Base-by-base conservation (phyloP, 2,329 filamentous ascomycete genomes). In the Pseudogymnoascus sp. region DNA sequence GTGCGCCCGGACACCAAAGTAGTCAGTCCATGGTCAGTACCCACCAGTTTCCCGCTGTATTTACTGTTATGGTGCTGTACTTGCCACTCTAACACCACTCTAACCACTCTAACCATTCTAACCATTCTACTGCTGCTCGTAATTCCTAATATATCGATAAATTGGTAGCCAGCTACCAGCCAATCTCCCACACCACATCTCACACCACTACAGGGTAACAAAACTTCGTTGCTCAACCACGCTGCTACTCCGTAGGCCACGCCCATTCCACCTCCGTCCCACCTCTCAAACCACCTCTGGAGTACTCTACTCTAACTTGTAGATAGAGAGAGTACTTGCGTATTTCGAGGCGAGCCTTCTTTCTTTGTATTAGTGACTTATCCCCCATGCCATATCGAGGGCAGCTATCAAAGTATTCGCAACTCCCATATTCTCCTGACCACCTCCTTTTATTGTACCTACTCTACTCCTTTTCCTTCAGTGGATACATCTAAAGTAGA, bases 111-210 rank as follows among this genome's bases (percentile, higher is more conserved):
- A 19, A 19, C 19, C 19, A 19, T 19, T 19, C 19, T 19, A 19
- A 19, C 19, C 19, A 19, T 19, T 19, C 19, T 19, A 19, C n/a
- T 41, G 38, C 38, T 41, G 39, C 39, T 42, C 39, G 19, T 42
- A 42, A 42, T 42, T 23, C 39, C 39, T 12, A 23, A 42, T 45
- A 45, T 41, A 41, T 45, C 41, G 41, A 45, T 45, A 45, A 45
- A 45, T 45, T 45, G 41, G 16, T 45, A 45, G 41, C 3, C 33
- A 28, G 25, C 25, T 33, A 33, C 38, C 38, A 45, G 25, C 45
- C 45, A 52, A 52, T 52, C 45, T 52, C 45, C 45, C 45, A 52
- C 45, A 52, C 41, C 22, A 45, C 11, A 49, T 49, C 42, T 49
- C 42, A 49, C 14, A 52, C 22, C 22, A 25, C 41, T 12, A 11